phyloP scores from a whole-genome alignment of 2,329 filamentous ascomycete genomes.

The Pezicula radicicola region DNA sequence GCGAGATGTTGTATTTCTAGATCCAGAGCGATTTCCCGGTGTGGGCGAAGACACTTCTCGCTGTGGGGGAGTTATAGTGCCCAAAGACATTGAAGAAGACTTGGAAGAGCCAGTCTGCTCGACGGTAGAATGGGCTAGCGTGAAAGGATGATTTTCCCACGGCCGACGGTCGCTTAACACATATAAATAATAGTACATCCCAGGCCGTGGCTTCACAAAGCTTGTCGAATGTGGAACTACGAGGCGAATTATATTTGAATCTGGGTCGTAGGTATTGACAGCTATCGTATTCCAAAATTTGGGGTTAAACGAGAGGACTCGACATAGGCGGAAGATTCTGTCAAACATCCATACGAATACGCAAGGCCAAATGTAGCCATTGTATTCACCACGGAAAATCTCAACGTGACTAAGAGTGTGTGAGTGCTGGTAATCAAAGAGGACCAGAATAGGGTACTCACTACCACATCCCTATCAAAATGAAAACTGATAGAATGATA shows the following conservation, averaged over 20 bases:
- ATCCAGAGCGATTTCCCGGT: background rate
- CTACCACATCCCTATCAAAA: constrained; percentile 29
- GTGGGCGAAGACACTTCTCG: background rate
- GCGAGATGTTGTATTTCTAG: constrained; percentile 32
- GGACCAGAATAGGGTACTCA: background rate
- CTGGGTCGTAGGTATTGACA: constrained; percentile 31
- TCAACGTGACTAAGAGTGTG: constrained; percentile 7
- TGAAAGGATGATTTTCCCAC: constrained; percentile 51
- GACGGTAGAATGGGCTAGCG: constrained; percentile 32
- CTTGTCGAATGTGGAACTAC: constrained; percentile 32
- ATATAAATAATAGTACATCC: constrained; percentile 44
- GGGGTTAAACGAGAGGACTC: constrained; percentile 39
- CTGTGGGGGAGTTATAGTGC: background rate
- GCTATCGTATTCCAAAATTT: constrained; percentile 29
- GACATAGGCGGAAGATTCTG: constrained; percentile 37
- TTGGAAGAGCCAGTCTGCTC: background rate
- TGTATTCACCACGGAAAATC: background rate
- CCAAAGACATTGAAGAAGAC: background rate
- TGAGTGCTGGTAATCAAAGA: background rate
- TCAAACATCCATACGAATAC: constrained; percentile 43
- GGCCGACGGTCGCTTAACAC: constrained; percentile 35
- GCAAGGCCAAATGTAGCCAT: background rate
- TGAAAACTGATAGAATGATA: constrained; percentile 47
- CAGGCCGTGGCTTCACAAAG: constrained; percentile 33
- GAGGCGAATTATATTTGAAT: constrained; percentile 40